Conservation (phyloP, 768 basidiomycete genomes). For the Kwoniella europaea region DNA sequence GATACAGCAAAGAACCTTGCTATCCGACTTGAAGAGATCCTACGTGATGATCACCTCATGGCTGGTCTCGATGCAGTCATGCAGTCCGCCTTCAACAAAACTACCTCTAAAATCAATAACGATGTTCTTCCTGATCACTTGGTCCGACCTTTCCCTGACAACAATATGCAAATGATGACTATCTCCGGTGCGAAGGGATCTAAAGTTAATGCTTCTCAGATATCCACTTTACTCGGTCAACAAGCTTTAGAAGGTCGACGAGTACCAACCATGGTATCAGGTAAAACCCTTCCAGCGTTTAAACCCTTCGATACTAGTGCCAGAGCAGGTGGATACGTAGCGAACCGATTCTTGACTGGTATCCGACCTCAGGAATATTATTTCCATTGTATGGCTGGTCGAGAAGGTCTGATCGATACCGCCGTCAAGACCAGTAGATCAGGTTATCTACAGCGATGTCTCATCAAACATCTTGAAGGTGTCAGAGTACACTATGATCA, state of each 20-base stretch:
- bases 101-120: constrained; percentile 89
- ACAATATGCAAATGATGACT: constrained; percentile 99
- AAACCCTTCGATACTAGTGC: constrained; percentile 96
- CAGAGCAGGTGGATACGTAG: constrained; percentile 96
- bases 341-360: constrained; percentile 97
- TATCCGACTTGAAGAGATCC: constrained; percentile 80
- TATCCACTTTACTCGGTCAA: constrained; percentile 96
- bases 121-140: constrained; percentile 83
- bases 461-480: constrained; percentile 98
- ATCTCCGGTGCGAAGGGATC: constrained; percentile 97
- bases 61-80: constrained; percentile 78
- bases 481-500: constrained; percentile 96
- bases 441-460: constrained; percentile 94
- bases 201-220: constrained; percentile 94
- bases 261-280: constrained; percentile 98
- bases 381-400: constrained; percentile 99
- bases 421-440: constrained; percentile 99
- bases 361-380: constrained; percentile 99
- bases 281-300: constrained; percentile 97
- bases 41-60: constrained; percentile 96
- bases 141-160: constrained; percentile 91
- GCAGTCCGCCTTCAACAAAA: constrained; percentile 64
- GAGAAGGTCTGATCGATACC: constrained; percentile 98
- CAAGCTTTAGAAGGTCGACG: constrained; percentile 98
- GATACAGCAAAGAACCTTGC: constrained; percentile 57